A percentile compares a stretch with the other conserved stretches of the same genome.
These are phyloP conservation scores for Penicillium lagena DNA, from an alignment of 495 filamentous ascomycete species.

Conservation along the genomic window DNA sequence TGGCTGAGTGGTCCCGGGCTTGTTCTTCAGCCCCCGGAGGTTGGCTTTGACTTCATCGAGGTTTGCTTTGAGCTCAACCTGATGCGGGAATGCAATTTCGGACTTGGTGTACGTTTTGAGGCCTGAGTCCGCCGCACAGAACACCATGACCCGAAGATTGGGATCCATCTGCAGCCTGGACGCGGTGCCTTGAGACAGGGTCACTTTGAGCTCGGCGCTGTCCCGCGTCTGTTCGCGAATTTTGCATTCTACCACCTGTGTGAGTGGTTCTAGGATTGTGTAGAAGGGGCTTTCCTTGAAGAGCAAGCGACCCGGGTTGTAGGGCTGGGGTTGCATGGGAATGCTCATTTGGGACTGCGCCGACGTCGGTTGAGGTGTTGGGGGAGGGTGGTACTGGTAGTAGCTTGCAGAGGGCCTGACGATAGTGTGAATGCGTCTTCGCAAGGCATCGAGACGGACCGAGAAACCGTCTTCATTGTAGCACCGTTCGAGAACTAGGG, in stretches of 20 bases:
- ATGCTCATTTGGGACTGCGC: constrained; percentile 22
- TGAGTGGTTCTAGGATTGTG: constrained; percentile 52
- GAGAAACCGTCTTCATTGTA: constrained; percentile 22
- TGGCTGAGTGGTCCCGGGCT: constrained; percentile 85
- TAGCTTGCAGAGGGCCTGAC: constrained; percentile 21
- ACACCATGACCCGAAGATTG: constrained; percentile 66
- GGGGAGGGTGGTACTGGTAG: constrained; percentile 21
- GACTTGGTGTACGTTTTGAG: constrained; percentile 48
- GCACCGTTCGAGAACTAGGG: constrained; percentile 31
- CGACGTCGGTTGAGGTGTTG: constrained; percentile 13
- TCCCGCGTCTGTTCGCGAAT: constrained; percentile 48
- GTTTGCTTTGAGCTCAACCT: constrained; percentile 89
- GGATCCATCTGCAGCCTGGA: constrained; percentile 45
- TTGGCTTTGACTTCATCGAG: constrained; percentile 81
- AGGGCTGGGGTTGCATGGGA: constrained; percentile 26
- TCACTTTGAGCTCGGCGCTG: constrained; percentile 47
- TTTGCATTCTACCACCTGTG: constrained; percentile 58
- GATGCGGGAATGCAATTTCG: constrained; percentile 84
- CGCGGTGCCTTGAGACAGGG: constrained; percentile 39
- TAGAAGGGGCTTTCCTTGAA: constrained; percentile 83
- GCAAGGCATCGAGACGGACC: constrained; percentile 27
- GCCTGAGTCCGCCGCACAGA: constrained; percentile 59
- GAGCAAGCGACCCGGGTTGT: constrained; percentile 28
- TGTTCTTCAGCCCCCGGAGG: constrained; percentile 88
- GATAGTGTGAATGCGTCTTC: constrained; percentile 23